Conservation (phyloP, 257 asterid genomes). For the Rubia yunnanensis region DNA sequence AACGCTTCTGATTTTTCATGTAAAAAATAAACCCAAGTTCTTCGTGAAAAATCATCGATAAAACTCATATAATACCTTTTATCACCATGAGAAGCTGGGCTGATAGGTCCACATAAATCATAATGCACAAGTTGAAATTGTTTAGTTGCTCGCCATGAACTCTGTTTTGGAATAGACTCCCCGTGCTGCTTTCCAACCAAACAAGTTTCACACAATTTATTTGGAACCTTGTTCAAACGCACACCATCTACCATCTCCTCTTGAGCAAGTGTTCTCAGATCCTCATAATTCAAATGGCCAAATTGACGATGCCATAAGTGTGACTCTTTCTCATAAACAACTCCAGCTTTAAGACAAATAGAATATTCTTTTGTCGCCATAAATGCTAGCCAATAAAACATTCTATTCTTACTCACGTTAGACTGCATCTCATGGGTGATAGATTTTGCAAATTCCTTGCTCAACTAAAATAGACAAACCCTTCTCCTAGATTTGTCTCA, state of each 20-base stretch:
- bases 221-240: not conserved
- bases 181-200: not conserved
- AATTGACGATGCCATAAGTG: constrained; percentile 1
- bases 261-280: not conserved
- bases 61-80: constrained; percentile 6
- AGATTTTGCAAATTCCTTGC: not conserved
- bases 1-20: no score
- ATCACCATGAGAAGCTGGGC: not conserved
- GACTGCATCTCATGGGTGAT: not conserved
- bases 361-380: no score
- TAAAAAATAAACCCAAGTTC: no score
- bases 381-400: not conserved
- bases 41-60: no score
- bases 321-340: no score
- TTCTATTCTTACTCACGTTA: not conserved
- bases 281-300: constrained; percentile 10
- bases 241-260: not conserved
- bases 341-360: no score
- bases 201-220: not conserved
- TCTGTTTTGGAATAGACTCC: not conserved
- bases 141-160: constrained; percentile 8
- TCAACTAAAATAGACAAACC: not conserved
- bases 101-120: constrained; percentile 6
- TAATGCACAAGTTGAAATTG: not conserved
- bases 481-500: constrained; percentile 13